Conservation (phyloP, 2,329 filamentous ascomycete species). For the Monilinia vaccinii-corymbosi region DNA sequence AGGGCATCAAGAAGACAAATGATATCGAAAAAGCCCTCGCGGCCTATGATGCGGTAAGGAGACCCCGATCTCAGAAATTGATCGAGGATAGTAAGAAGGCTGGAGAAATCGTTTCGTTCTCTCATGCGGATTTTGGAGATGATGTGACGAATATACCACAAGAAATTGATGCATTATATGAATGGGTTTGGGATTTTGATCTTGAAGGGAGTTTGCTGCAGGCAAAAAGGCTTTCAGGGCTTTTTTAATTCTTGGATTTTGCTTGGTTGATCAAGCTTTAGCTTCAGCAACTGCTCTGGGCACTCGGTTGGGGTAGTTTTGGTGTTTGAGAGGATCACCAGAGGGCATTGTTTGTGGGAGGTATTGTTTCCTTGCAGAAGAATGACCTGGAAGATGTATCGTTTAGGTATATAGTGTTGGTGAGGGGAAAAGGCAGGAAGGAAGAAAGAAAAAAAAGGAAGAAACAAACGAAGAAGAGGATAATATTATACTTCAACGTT, state of each 20-base stretch:
- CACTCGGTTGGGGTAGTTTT: neutral
- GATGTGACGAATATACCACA: constrained; percentile 30
- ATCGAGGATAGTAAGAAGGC: constrained; percentile 10
- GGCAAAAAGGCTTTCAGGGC: constrained; percentile 19
- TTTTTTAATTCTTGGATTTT: neutral
- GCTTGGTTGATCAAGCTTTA: neutral
- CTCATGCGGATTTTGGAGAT: constrained; percentile 31
- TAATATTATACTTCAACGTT: no score
- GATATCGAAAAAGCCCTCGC: constrained; percentile 36
- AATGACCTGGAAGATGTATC: neutral
- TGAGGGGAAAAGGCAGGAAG: no score
- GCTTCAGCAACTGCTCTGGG: neutral
- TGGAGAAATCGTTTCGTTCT: constrained; percentile 29
- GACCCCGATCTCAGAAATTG: constrained; percentile 20
- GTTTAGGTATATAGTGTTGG: no score
- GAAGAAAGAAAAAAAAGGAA: no score
- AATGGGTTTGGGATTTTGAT: constrained; percentile 30
- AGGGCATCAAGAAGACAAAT: constrained; percentile 25
- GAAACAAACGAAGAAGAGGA: no score
- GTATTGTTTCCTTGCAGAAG: neutral
- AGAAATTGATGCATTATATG: constrained; percentile 27
- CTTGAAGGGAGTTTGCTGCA: constrained; percentile 28
- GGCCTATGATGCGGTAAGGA: constrained; percentile 39
- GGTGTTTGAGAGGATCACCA: neutral
- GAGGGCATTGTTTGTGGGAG: neutral